These are phyloP conservation scores for Aspergillus vadensis DNA, from an alignment of 2,329 filamentous ascomycete genomes.

Conservation along the genomic window DNA sequence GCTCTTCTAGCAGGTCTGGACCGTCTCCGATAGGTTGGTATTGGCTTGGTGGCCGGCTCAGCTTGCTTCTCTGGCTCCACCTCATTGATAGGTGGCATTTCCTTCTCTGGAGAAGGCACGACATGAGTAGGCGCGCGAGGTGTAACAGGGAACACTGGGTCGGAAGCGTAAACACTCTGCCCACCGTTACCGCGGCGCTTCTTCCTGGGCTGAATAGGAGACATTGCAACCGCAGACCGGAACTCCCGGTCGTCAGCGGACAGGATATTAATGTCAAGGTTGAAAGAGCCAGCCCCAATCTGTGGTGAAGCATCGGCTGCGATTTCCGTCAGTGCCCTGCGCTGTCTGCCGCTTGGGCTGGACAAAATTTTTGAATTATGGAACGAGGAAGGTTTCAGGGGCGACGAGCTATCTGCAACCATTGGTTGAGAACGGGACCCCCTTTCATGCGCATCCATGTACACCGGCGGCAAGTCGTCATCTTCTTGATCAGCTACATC, in stretches of 20 bases:
- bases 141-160: constrained; percentile 32
- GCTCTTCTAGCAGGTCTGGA: constrained; percentile 26
- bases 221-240: constrained; percentile 35
- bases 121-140: constrained; percentile 26
- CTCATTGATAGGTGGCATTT: constrained; percentile 13
- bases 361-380: constrained; percentile 36
- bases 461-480: constrained; percentile 40
- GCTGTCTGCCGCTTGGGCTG: constrained; percentile 42
- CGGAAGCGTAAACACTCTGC: constrained; percentile 32
- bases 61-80: constrained; percentile 11
- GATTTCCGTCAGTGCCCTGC: constrained; percentile 45
- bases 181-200: constrained; percentile 40
- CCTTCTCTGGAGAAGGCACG: constrained; percentile 18
- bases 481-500: constrained; percentile 38
- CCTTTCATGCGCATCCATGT: constrained; percentile 23
- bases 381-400: constrained; percentile 24
- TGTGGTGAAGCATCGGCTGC: constrained; percentile 46
- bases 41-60: constrained; percentile 16
- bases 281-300: constrained; percentile 32
- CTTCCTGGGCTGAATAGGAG: constrained; percentile 39
- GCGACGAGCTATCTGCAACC: constrained; percentile 26
- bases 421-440: constrained; percentile 23
- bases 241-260: constrained; percentile 45
- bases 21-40: constrained; percentile 24
- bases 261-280: constrained; percentile 41